These are phyloP conservation scores for Tetracentron sinense DNA, from an alignment of 164 flowering plant genomes.

Conservation along the genomic window DNA sequence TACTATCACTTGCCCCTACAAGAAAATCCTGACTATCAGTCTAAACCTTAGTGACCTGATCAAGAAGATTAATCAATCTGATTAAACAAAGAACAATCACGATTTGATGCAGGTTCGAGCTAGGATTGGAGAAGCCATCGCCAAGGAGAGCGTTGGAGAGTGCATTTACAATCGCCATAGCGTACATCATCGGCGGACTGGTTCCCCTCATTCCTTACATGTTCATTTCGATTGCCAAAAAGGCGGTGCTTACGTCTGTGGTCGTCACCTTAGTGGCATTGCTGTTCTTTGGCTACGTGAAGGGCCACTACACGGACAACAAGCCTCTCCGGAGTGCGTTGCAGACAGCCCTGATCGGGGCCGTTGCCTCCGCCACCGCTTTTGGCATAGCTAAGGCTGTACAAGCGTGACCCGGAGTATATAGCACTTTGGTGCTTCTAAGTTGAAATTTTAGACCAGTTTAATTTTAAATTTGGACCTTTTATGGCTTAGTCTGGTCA, in stretches of 20 bases:
- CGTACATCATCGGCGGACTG: slow-evolving; percentile 79
- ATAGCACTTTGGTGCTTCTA: too few species aligned
- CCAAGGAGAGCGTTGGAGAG: slow-evolving; percentile 86
- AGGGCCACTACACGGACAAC: slow-evolving; percentile 73
- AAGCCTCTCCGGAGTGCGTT: slow-evolving; percentile 65
- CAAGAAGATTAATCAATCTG: too few species aligned
- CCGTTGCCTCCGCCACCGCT: slow-evolving; percentile 89
- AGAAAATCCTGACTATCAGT: too few species aligned
- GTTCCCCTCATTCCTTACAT: slow-evolving; percentile 85
- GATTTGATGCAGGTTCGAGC: slow-evolving; percentile 83
- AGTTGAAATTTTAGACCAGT: too few species aligned
- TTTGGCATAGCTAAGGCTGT: slow-evolving; percentile 76
- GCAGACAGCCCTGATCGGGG: slow-evolving; percentile 79
- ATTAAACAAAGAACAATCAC: too few species aligned
- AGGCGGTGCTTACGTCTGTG: slow-evolving; percentile 69
- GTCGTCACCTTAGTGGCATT: slow-evolving; percentile 61
- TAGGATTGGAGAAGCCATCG: slow-evolving; percentile 93
- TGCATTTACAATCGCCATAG: slow-evolving; percentile 76
- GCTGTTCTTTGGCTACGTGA: slow-evolving; percentile 74
- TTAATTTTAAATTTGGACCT: too few species aligned
- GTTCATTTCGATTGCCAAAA: slow-evolving; percentile 53
- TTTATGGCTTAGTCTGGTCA: too few species aligned
- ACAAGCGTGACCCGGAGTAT: too few species aligned
- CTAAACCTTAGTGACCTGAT: too few species aligned
- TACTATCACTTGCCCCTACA: too few species aligned